Percentiles rank a stretch among this genome's conserved stretches.
Conservation (phyloP, 2,329 filamentous ascomycete genomes). For the Penicillium sp. region DNA sequence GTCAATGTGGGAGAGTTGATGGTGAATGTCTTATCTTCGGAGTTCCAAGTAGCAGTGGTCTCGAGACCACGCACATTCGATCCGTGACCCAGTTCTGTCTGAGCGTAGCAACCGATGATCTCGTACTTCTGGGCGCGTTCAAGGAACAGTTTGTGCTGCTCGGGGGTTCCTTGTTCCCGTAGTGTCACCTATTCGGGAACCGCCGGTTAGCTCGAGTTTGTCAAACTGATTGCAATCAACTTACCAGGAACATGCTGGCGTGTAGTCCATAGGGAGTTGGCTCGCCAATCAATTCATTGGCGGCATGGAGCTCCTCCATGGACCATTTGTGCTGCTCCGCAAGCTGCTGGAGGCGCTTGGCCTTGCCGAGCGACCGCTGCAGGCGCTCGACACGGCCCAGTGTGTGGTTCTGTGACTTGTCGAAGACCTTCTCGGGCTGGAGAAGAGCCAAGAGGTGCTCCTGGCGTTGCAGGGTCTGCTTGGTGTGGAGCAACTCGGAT, state of each 20-base stretch:
- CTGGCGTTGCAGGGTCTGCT: conserved; percentile 63
- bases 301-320: conserved; percentile 63
- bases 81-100: conserved; percentile 78
- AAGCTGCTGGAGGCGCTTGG: conserved; percentile 69
- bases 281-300: conserved; percentile 71
- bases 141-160: conserved; percentile 73
- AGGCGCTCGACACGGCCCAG: conserved; percentile 69
- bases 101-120: conserved; percentile 77
- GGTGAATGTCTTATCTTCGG: conserved; percentile 71
- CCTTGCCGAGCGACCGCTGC: conserved; percentile 68
- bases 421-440: conserved; percentile 68
- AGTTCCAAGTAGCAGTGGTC: conserved; percentile 73
- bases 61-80: conserved; percentile 74
- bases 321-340: conserved; percentile 68
- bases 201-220: conserved; percentile 10
- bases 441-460: conserved; percentile 65
- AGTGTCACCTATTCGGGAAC: conserved; percentile 60
- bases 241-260: conserved; percentile 68
- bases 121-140: conserved; percentile 69
- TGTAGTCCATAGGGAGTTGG: conserved; percentile 74
- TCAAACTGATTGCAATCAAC: conserved; percentile 15
- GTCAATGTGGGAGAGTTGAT: conserved; percentile 74
- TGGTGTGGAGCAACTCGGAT: conserved; percentile 69
- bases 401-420: conserved; percentile 79
- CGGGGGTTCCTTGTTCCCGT: conserved; percentile 69